Evolutionary conservation across 2,329 filamentous ascomycete species (phyloP), one percentile per base, ranked within the genome.

Genomic region (Lithohypha guttulata): DNA sequence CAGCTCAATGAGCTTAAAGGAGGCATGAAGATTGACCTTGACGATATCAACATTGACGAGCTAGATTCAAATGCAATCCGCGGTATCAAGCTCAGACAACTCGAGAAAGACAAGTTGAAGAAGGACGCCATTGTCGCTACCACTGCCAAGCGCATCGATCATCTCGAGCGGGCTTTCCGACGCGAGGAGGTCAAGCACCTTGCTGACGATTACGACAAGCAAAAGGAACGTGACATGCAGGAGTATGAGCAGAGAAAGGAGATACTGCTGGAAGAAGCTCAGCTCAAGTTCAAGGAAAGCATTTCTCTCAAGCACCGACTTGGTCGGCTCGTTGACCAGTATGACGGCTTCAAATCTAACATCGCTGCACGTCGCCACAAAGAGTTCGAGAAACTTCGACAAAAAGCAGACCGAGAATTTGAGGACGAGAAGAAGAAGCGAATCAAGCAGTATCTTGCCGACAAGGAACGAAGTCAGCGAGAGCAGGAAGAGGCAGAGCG

Each of bases 31-130:
- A 80, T 95, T 46, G 85, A 86, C 53, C 64, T 84, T 41, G 79
- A 82, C 41, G 66, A 68, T 51, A 54, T 70, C 40, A 78, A 95
- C 53, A 70, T 95, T 40, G 81, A 91, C 46, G 84, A 84, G 49
- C 74, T 95, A 42, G 87, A 96, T 62, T 84, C 79, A 60, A 86
- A 85, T 62, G 80, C 81, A 48, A 83, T 98, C 53, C 87, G 91
- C 59, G 81, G 84, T 51, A 81, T 98, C 67, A 96, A 96, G 71
- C 75, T 98, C 42, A 82, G 84, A 45, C 89, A 94, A 63, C 76
- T 98, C 8, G 91, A 96, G 67, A 87, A 89, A 53, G 91, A 96
- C 71, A 98, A 96, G 80, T 93, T 89, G 56, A 86, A 91, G 57
- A 79, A 95, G 51, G 84, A 83, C 48, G 86, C 95, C 65, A 85